A percentile compares a stretch with the other conserved stretches of the same genome.
These are phyloP conservation scores for Diplodia corticola DNA, from an alignment of 2,329 filamentous ascomycete species.

Conservation along the genomic window DNA sequence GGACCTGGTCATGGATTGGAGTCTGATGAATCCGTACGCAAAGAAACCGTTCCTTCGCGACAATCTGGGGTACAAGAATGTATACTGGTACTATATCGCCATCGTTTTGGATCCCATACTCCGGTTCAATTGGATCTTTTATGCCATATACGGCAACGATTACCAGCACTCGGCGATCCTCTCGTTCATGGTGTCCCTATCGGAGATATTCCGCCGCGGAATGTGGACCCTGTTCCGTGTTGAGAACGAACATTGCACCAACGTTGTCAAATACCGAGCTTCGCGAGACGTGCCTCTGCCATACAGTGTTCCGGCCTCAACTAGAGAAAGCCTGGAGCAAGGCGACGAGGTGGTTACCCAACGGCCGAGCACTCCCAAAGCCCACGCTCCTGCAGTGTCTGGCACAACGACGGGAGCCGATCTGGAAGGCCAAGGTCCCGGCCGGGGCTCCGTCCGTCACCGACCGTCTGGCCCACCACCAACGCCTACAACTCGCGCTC, in stretches of 20 bases:
- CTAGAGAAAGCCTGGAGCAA: conserved; percentile 21
- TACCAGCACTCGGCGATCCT: conserved; percentile 79
- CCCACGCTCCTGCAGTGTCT: background rate
- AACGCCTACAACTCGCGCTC: conserved; percentile 43
- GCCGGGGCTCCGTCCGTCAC: conserved; percentile 28
- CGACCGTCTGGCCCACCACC: conserved; percentile 21
- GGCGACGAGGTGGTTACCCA: background rate
- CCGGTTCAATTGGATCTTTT: conserved; percentile 93
- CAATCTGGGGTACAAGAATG: conserved; percentile 73
- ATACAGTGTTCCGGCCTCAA: conserved; percentile 57
- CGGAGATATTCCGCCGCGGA: conserved; percentile 80
- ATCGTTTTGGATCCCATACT: conserved; percentile 82
- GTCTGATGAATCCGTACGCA: conserved; percentile 75
- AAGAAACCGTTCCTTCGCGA: conserved; percentile 67
- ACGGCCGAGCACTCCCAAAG: background rate
- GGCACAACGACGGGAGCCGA: conserved; percentile 19
- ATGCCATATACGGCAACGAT: conserved; percentile 78
- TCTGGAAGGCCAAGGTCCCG: conserved; percentile 20
- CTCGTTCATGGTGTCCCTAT: conserved; percentile 75
- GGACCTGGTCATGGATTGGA: conserved; percentile 97
- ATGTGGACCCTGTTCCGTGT: conserved; percentile 93
- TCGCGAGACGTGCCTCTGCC: conserved; percentile 84
- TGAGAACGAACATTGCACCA: conserved; percentile 92
- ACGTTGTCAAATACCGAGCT: conserved; percentile 82
- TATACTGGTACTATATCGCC: conserved; percentile 82